phyloP scores from a whole-genome alignment of 1,284 basidiomycete genomes.

The Leccinum angustisporum region DNA sequence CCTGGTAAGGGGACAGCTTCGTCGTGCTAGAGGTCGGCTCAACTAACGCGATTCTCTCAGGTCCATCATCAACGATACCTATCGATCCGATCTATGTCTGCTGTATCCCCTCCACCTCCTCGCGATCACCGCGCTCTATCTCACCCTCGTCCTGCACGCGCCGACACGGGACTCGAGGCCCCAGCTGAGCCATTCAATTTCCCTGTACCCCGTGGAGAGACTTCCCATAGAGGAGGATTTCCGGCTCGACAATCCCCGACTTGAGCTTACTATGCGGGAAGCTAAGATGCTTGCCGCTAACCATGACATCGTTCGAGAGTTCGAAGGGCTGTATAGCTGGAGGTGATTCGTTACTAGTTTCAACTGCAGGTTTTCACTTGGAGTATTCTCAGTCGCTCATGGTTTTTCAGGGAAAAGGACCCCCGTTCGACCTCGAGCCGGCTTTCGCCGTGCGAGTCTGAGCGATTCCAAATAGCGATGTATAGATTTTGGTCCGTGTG shows the following conservation, averaged over 20 bases:
- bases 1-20: conserved; percentile 51
- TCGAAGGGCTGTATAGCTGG: conserved; percentile 39
- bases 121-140: conserved; percentile 87
- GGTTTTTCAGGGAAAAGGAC: conserved; percentile 27
- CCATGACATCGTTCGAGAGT: conserved; percentile 19
- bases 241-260: neutral
- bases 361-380: too few species aligned
- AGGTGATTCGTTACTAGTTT: conserved; percentile 25
- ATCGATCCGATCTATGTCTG: conserved; percentile 87
- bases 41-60: conserved; percentile 39
- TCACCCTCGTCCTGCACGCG: conserved; percentile 72
- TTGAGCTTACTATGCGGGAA: conserved; percentile 8
- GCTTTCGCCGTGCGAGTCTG: conserved; percentile 29
- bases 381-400: too few species aligned
- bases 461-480: conserved; percentile 35
- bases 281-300: conserved; percentile 18
- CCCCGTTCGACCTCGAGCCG: conserved; percentile 24
- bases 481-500: conserved; percentile 36
- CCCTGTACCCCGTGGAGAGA: conserved; percentile 6
- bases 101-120: conserved; percentile 93
- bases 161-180: conserved; percentile 42
- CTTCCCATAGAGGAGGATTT: conserved; percentile 15
- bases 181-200: neutral
- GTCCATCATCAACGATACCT: conserved; percentile 97
- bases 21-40: neutral